phyloP scores from a whole-genome alignment of 169 alveolate genomes.

The Sarcocystis neurona region DNA sequence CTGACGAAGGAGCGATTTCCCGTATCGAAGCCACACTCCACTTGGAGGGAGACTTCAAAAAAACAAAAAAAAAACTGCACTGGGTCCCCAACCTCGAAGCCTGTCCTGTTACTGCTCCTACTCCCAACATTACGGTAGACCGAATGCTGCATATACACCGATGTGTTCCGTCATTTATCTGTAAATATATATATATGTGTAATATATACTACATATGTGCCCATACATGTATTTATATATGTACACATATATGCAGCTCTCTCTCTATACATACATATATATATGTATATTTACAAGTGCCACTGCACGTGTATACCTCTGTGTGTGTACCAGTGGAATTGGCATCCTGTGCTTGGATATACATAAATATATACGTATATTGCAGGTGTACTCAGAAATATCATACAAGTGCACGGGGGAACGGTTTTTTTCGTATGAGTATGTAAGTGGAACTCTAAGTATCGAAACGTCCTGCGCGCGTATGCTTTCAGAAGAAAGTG shows the following conservation, averaged over 20 bases:
- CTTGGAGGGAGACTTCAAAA: slow-evolving; percentile 81
- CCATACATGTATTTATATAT: slow-evolving; percentile 43
- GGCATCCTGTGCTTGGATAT: not conserved
- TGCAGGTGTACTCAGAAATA: no score
- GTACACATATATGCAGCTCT: not conserved
- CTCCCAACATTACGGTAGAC: not conserved
- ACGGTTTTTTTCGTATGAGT: no score
- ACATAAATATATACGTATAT: no score
- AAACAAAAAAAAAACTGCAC: slow-evolving; percentile 92
- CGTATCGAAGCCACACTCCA: slow-evolving; percentile 79
- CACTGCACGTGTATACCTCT: not conserved
- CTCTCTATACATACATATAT: not conserved
- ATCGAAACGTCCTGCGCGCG: no score
- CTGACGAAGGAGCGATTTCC: slow-evolving; percentile 68
- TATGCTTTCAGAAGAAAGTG: no score
- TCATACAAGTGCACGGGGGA: no score
- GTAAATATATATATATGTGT: not conserved
- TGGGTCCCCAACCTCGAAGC: slow-evolving; percentile 83
- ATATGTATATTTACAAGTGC: not conserved
- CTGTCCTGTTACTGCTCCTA: slow-evolving; percentile 35
- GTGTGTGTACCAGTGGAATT: not conserved
- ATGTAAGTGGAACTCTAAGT: no score
- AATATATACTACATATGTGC: not conserved
- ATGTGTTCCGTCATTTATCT: not conserved
- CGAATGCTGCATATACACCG: not conserved